Conservation (phyloP, 2,329 filamentous ascomycete species). For the Lachnum nothofagi region DNA sequence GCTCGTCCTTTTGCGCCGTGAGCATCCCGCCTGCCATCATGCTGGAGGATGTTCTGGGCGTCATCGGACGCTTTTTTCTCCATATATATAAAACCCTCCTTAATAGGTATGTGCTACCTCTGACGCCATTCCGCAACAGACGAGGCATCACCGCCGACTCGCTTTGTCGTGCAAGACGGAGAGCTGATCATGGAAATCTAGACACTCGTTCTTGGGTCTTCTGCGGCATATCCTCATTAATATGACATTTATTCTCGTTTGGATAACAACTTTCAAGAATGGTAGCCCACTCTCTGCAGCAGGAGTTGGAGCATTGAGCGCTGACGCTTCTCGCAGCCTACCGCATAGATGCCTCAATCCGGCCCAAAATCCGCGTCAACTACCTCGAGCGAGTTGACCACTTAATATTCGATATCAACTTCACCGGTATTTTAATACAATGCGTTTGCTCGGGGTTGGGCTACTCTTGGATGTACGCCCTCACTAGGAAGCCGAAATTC, state of each 20-base stretch:
- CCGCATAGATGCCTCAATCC: slow-evolving; percentile 27
- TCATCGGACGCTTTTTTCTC: slow-evolving; percentile 21
- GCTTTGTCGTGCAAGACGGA: neutral
- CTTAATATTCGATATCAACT: slow-evolving; percentile 22
- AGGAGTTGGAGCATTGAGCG: neutral
- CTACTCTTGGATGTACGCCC: slow-evolving; percentile 27
- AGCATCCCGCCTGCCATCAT: slow-evolving; percentile 5
- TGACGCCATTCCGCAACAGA: neutral
- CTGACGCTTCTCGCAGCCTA: slow-evolving; percentile 17
- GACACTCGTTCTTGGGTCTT: slow-evolving; percentile 28
- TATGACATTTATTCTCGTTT: slow-evolving; percentile 27
- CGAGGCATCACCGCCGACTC: neutral
- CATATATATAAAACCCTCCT: slow-evolving; percentile 27
- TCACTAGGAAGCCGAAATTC: slow-evolving; percentile 24
- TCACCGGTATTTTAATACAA: slow-evolving; percentile 23
- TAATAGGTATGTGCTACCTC: slow-evolving; percentile 20
- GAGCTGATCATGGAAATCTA: slow-evolving; percentile 4
- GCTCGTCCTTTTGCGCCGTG: neutral
- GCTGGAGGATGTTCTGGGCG: slow-evolving; percentile 13
- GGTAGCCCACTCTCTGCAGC: slow-evolving; percentile 12
- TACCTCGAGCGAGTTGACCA: slow-evolving; percentile 25
- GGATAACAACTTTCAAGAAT: slow-evolving; percentile 31
- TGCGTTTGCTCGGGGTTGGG: slow-evolving; percentile 18
- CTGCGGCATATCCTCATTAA: slow-evolving; percentile 28
- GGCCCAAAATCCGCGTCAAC: slow-evolving; percentile 25